These are phyloP conservation scores for Nicotiana knightiana DNA, from an alignment of 257 asterid species.

Conservation along the genomic window DNA sequence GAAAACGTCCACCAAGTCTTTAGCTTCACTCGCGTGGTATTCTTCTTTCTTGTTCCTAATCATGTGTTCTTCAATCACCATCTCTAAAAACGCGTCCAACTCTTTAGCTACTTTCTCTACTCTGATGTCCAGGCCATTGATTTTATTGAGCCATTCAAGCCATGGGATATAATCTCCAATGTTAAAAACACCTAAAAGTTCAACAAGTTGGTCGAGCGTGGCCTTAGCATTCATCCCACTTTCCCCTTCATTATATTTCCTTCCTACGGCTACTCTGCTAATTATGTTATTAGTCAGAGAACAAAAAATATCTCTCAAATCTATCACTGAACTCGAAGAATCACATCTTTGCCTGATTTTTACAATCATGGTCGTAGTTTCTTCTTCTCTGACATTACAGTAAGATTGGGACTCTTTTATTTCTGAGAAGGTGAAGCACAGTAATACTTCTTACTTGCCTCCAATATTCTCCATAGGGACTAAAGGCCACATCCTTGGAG, in stretches of 20 bases:
- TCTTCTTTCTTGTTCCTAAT: not conserved
- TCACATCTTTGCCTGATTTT: not conserved
- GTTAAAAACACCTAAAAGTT: constrained; percentile 15
- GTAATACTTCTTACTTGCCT: not conserved
- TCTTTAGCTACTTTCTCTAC: constrained; percentile 21
- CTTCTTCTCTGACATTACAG: not conserved
- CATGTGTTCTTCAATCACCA: constrained; percentile 23
- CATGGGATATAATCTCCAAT: constrained; percentile 37
- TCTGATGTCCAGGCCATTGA: constrained; percentile 23
- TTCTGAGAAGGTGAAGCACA: constrained; percentile 13
- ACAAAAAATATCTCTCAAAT: constrained; percentile 24
- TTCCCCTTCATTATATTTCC: constrained; percentile 23
- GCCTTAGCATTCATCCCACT: constrained; percentile 18
- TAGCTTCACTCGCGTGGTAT: not conserved
- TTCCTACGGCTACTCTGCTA: constrained; percentile 37
- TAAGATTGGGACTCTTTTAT: constrained; percentile 11
- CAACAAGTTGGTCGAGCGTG: constrained; percentile 8
- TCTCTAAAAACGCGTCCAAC: constrained; percentile 29
- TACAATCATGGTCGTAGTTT: not conserved
- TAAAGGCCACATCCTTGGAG: not conserved
- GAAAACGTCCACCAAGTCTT: constrained; percentile 40
- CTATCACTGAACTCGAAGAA: not conserved
- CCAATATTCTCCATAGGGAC: constrained; percentile 18
- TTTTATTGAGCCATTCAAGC: constrained; percentile 26
- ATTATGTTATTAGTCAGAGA: constrained; percentile 28